Evolutionary conservation across 768 basidiomycete species (phyloP).

Genomic region (Pseudohyphozyma bogoriensis): DNA sequence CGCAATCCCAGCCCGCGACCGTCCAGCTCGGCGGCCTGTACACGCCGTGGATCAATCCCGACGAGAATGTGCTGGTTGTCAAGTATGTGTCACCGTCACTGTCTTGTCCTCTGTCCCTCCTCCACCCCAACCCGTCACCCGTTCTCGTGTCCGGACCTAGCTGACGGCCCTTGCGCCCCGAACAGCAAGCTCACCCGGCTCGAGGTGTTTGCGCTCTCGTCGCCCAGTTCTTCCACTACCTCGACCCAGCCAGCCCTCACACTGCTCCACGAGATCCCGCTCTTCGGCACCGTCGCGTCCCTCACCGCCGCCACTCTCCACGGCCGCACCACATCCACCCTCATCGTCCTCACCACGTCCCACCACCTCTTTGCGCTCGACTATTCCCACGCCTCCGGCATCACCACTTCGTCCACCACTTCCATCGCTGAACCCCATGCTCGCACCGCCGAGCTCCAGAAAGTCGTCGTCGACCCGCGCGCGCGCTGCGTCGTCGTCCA

Average conservation of each 20-base stretch:
- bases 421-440: constrained; percentile 23
- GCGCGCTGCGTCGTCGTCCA: constrained; percentile 23
- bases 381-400: constrained; percentile 1
- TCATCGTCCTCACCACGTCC: constrained; percentile 30
- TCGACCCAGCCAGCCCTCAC: no score
- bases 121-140: not conserved
- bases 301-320: not conserved
- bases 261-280: constrained; percentile 5
- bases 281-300: constrained; percentile 20
- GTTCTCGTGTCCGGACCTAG: not conserved
- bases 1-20: constrained; percentile 10
- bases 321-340: not conserved
- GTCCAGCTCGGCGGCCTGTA: constrained; percentile 21
- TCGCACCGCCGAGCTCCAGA: constrained; percentile 15
- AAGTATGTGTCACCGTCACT: constrained; percentile 20
- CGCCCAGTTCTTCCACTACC: no score
- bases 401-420: constrained; percentile 1
- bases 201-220: constrained; percentile 13
- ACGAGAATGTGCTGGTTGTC: constrained; percentile 7
- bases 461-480: constrained; percentile 15
- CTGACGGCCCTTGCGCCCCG: no score
- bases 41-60: constrained; percentile 5
- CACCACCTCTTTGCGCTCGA: constrained; percentile 24
- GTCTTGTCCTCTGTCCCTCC: not conserved
- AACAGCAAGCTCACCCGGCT: constrained; percentile 28